These are phyloP conservation scores for Podila verticillata DNA, from an alignment of 192 early-diverging fungal species.

Conservation along the genomic window DNA sequence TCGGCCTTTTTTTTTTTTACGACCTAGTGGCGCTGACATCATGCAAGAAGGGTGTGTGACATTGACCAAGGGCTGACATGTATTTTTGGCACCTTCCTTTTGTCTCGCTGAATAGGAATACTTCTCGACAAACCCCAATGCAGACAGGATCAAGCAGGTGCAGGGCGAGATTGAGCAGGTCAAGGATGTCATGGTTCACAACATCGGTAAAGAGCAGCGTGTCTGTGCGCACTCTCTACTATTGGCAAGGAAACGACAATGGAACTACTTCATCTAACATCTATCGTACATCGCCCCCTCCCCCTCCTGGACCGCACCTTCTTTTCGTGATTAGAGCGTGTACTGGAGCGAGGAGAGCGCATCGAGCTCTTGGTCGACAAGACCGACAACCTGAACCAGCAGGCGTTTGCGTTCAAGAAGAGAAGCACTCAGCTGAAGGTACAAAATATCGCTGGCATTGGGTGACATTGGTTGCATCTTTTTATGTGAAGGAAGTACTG, in stretches of 20 bases:
- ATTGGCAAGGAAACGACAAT: too few relatives aligned
- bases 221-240: too few relatives aligned
- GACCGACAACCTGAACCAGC: constrained; percentile 86
- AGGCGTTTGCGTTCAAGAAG: constrained; percentile 91
- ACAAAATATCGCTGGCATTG: too few relatives aligned
- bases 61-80: too few relatives aligned
- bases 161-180: constrained; percentile 94
- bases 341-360: constrained; percentile 87
- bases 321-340: constrained; percentile 81
- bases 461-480: too few relatives aligned
- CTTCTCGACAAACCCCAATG: constrained; percentile 74
- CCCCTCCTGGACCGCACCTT: too few relatives aligned
- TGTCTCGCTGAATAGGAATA: constrained; percentile 63
- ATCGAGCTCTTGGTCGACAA: constrained; percentile 93
- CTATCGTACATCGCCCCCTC: too few relatives aligned
- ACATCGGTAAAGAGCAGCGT: constrained; percentile 72
- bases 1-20: background rate
- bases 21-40: background rate
- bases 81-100: background rate
- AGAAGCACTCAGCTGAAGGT: constrained; percentile 83
- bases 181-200: constrained; percentile 94
- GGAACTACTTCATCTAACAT: too few relatives aligned
- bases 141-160: constrained; percentile 82
- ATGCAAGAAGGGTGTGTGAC: too few relatives aligned
- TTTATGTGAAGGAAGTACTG: background rate